Percentiles rank a stretch among this genome's conserved stretches.
phyloP scores from a whole-genome alignment of 2,329 filamentous ascomycete species.

The Talaromyces sp. region DNA sequence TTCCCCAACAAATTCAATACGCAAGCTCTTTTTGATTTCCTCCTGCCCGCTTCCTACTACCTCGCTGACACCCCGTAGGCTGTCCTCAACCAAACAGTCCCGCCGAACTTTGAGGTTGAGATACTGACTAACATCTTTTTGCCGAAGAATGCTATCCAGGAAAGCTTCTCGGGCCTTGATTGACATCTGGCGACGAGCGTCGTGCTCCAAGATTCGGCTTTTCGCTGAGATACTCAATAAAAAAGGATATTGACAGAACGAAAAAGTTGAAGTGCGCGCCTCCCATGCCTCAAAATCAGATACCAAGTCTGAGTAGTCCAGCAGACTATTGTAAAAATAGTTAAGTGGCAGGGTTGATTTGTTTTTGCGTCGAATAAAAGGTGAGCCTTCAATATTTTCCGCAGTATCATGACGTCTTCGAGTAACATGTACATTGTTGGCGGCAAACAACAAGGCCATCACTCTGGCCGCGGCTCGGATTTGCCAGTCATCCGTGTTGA shows the following conservation, averaged over 20 bases:
- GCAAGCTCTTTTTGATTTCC: constrained; percentile 84
- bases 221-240: constrained; percentile 89
- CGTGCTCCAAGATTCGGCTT: constrained; percentile 82
- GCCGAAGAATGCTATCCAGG: constrained; percentile 78
- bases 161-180: constrained; percentile 83
- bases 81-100: constrained; percentile 85
- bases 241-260: constrained; percentile 90
- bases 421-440: constrained; percentile 58
- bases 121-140: constrained; percentile 68
- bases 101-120: constrained; percentile 71
- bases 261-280: constrained; percentile 64
- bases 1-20: constrained; percentile 80
- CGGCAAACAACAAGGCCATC: constrained; percentile 74
- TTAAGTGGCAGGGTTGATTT: constrained; percentile 67
- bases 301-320: constrained; percentile 81
- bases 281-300: constrained; percentile 89
- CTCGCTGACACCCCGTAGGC: constrained; percentile 76
- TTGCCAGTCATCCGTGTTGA: constrained; percentile 84
- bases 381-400: constrained; percentile 3
- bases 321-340: constrained; percentile 79
- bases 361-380: not conserved
- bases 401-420: constrained; percentile 31
- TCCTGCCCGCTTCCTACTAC: constrained; percentile 74
- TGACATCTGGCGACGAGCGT: constrained; percentile 84
- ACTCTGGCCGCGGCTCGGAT: constrained; percentile 74